Conservation (phyloP, 208 protist genomes). For the Acanthamoeba castellanii region DNA sequence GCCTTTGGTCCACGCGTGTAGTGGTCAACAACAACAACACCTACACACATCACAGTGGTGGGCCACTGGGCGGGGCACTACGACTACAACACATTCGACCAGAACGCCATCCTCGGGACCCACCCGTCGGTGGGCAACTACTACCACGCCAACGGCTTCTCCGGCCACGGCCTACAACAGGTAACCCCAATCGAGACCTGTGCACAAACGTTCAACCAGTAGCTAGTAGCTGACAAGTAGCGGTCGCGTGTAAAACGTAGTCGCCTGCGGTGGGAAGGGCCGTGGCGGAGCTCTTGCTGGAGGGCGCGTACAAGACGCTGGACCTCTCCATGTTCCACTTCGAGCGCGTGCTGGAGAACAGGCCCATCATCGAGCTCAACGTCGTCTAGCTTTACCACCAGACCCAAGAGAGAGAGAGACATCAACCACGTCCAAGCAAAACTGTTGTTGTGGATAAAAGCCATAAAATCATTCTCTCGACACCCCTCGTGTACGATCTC, state of each 20-base stretch:
- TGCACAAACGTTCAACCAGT: too few relatives aligned
- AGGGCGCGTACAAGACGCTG: constrained; percentile 35
- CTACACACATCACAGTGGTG: neutral
- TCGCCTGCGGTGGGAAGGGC: constrained; percentile 37
- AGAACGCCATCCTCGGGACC: constrained; percentile 41
- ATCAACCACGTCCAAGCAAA: too few relatives aligned
- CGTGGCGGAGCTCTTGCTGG: constrained; percentile 51
- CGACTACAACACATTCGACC: constrained; percentile 69
- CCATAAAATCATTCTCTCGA: too few relatives aligned
- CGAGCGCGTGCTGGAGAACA: constrained; percentile 15
- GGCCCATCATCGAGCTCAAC: constrained; percentile 58
- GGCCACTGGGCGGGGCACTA: constrained; percentile 52
- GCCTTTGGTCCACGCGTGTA: neutral
- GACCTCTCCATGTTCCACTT: constrained; percentile 70
- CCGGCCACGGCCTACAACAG: constrained; percentile 55
- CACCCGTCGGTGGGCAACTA: constrained; percentile 46
- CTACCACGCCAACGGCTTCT: constrained; percentile 59
- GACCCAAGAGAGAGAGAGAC: too few relatives aligned
- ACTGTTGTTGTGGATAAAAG: too few relatives aligned
- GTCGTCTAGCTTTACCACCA: neutral
- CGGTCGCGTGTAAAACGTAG: neutral
- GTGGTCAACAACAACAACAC: neutral
- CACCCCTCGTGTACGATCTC: too few relatives aligned
- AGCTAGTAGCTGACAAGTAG: neutral
- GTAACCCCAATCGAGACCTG: neutral